Conservation (phyloP, 208 protist species). For the Vickermania ingenoplastis region DNA sequence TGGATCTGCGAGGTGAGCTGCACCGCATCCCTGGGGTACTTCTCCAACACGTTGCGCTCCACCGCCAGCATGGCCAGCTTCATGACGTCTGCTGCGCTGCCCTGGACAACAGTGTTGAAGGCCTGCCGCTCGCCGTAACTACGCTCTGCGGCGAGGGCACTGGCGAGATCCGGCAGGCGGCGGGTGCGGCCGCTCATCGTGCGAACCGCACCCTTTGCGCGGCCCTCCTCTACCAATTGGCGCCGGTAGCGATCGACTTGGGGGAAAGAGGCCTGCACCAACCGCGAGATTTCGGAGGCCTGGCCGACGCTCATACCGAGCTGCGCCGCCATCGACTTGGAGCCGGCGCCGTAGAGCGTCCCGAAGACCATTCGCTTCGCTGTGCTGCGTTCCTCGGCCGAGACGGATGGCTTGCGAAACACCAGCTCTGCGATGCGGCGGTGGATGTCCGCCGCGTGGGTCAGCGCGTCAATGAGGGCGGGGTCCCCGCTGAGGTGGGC, state of each 20-base stretch:
- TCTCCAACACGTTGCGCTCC: constrained; percentile 49
- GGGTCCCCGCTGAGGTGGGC: constrained; percentile 75
- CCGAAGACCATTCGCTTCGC: constrained; percentile 87
- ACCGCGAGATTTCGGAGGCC: constrained; percentile 38
- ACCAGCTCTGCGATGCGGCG: constrained; percentile 57
- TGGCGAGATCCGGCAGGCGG: constrained; percentile 56
- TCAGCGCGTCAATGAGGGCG: constrained; percentile 47
- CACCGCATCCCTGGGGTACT: constrained; percentile 13
- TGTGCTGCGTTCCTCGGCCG: constrained; percentile 48
- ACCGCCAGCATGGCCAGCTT: constrained; percentile 83
- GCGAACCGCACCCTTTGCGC: constrained; percentile 62
- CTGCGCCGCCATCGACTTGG: constrained; percentile 56
- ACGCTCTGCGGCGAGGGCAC: constrained; percentile 39
- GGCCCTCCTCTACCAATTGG: constrained; percentile 50
- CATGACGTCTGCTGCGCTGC: constrained; percentile 84
- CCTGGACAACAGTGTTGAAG: constrained; percentile 87
- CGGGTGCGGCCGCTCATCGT: constrained; percentile 75
- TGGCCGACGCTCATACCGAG: constrained; percentile 55
- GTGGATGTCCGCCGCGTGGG: constrained; percentile 71
- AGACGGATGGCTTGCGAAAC: constrained; percentile 62
- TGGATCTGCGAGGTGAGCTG: constrained; percentile 54
- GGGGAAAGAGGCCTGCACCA: constrained; percentile 54
- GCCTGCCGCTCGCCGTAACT: constrained; percentile 82
- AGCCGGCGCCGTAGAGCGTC: constrained; percentile 75
- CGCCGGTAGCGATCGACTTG: constrained; percentile 54